These are phyloP conservation scores for Funneliformis mosseae DNA, from an alignment of 192 early-diverging fungal genomes.

Conservation along the genomic window DNA sequence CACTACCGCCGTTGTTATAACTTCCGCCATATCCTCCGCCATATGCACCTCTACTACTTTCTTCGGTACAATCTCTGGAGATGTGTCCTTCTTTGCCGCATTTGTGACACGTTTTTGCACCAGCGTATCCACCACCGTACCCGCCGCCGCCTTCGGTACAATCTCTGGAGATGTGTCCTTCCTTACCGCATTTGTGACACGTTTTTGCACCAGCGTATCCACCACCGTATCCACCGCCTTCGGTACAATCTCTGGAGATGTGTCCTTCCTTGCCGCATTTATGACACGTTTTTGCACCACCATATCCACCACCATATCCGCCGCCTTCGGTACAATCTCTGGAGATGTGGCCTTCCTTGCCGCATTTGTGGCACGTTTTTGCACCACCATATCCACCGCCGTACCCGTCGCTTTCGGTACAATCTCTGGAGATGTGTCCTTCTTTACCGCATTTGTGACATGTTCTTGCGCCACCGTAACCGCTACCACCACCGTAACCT, in stretches of 20 bases:
- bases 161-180: background rate
- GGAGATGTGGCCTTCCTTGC: background rate
- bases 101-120: background rate
- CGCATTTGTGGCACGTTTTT: background rate
- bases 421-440: background rate
- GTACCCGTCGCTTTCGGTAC: background rate
- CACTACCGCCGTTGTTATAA: no score
- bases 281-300: background rate
- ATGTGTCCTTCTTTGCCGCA: slow-evolving; percentile 1
- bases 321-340: background rate
- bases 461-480: no score
- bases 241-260: background rate
- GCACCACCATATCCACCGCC: background rate
- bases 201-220: background rate
- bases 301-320: background rate
- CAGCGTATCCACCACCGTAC: background rate
- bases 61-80: background rate
- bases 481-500: background rate
- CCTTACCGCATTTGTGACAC: background rate
- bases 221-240: background rate
- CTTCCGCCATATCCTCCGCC: no score
- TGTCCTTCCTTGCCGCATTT: background rate
- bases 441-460: background rate
- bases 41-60: background rate
- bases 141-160: background rate